Conservation (phyloP, 1,284 basidiomycete genomes). For the Cryptococcus amylolentus region DNA sequence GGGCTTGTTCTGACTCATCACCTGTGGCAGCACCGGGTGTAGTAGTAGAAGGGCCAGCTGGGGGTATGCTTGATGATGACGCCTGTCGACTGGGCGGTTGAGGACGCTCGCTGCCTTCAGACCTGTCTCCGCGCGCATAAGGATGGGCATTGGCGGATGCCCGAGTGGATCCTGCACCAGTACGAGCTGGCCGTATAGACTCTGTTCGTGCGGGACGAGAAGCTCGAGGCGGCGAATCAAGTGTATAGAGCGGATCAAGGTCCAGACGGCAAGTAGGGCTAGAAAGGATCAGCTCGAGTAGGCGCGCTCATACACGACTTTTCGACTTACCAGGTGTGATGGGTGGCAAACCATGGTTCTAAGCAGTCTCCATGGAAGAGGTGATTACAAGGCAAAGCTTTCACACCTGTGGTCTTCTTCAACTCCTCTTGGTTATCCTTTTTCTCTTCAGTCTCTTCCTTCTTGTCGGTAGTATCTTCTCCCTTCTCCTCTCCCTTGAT, state of each 20-base stretch:
- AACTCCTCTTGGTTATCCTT: conserved; percentile 10
- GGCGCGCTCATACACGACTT: neutral
- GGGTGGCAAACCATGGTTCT: conserved; percentile 43
- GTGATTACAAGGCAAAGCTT: conserved; percentile 48
- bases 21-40: neutral
- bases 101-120: neutral
- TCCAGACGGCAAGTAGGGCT: conserved; percentile 49
- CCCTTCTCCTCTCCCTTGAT: conserved; percentile 23
- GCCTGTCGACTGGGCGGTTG: neutral
- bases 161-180: conserved; percentile 6
- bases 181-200: conserved; percentile 17
- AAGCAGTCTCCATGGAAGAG: conserved; percentile 46
- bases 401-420: conserved; percentile 38
- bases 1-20: neutral
- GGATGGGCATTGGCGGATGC: conserved; percentile 16
- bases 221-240: conserved; percentile 21
- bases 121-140: conserved; percentile 12
- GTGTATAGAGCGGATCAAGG: conserved; percentile 45
- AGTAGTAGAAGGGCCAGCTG: neutral
- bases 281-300: conserved; percentile 1
- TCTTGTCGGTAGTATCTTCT: neutral
- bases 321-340: conserved; percentile 46
- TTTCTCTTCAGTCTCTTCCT: conserved; percentile 1
- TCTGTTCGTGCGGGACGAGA: conserved; percentile 25
- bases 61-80: neutral